Conservation (phyloP, 768 basidiomycete genomes). For the Hygrocybe coccinea region DNA sequence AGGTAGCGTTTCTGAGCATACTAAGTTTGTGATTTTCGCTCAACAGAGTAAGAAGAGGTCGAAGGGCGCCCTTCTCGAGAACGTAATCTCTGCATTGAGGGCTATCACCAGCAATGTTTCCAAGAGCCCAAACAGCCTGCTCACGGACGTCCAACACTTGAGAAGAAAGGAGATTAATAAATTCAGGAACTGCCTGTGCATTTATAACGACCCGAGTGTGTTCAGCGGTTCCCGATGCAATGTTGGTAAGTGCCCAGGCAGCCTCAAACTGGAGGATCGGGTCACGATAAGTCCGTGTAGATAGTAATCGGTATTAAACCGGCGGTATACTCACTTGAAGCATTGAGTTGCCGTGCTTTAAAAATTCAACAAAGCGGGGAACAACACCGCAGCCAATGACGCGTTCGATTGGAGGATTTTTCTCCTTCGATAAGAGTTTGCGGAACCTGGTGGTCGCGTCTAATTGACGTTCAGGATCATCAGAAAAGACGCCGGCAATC, state of each 20-base stretch:
- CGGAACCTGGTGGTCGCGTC: slow-evolving; percentile 98
- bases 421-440: slow-evolving; percentile 97
- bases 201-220: slow-evolving; percentile 98
- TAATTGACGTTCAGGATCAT: slow-evolving; percentile 85
- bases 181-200: slow-evolving; percentile 91
- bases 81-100: slow-evolving; percentile 97
- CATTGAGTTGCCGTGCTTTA: slow-evolving; percentile 75
- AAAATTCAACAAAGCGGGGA: slow-evolving; percentile 93
- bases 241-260: slow-evolving; percentile 97
- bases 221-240: slow-evolving; percentile 95
- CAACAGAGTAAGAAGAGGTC: slow-evolving; percentile 82
- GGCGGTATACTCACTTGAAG: slow-evolving; percentile 55
- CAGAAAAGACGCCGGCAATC: slow-evolving; percentile 89
- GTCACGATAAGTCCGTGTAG: slow-evolving; percentile 3
- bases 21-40: slow-evolving; percentile 98
- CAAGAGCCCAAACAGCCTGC: slow-evolving; percentile 99
- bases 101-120: slow-evolving; percentile 98
- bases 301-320: slow-evolving; percentile 1
- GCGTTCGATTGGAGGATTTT: slow-evolving; percentile 97
- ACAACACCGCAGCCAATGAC: slow-evolving; percentile 98
- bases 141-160: slow-evolving; percentile 93
- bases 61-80: slow-evolving; percentile 84
- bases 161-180: slow-evolving; percentile 95
- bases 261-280: slow-evolving; percentile 75
- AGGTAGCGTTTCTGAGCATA: slow-evolving; percentile 98